phyloP scores from a whole-genome alignment of 2,329 filamentous ascomycete genomes.

The Colletotrichum gloeosporioides region DNA sequence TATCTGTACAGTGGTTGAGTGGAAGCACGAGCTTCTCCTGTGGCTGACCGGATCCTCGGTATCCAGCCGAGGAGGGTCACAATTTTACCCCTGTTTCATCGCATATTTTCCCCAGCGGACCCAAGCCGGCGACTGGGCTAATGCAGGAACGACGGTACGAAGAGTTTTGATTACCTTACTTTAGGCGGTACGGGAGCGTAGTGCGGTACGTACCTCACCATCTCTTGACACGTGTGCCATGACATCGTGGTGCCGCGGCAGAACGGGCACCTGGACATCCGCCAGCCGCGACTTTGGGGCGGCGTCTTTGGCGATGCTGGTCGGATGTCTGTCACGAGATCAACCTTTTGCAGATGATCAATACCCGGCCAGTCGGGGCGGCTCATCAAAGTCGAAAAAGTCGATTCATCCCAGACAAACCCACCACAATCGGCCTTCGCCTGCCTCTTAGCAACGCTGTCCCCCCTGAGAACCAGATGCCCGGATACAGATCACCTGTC shows the following conservation, averaged over 20 bases:
- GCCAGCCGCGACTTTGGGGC: neutral
- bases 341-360: neutral
- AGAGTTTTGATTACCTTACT: constrained; percentile 9
- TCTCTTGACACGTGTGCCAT: constrained; percentile 18
- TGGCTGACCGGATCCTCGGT: constrained; percentile 18
- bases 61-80: constrained; percentile 20
- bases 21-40: constrained; percentile 10
- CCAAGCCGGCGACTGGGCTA: constrained; percentile 17
- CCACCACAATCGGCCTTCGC: neutral
- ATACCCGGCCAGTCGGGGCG: neutral
- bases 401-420: neutral
- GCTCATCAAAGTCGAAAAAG: neutral
- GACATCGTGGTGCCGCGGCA: constrained; percentile 1
- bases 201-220: neutral
- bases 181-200: neutral
- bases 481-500: neutral
- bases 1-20: neutral
- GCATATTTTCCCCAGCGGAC: constrained; percentile 17
- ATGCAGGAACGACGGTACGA: constrained; percentile 22
- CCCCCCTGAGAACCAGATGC: constrained; percentile 3
- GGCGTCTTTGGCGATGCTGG: neutral
- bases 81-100: constrained; percentile 24
- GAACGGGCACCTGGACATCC: neutral
- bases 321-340: neutral
- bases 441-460: neutral